Conservation (phyloP, 176 grass and related monocot genomes). For the Cymbopogon citratus region DNA sequence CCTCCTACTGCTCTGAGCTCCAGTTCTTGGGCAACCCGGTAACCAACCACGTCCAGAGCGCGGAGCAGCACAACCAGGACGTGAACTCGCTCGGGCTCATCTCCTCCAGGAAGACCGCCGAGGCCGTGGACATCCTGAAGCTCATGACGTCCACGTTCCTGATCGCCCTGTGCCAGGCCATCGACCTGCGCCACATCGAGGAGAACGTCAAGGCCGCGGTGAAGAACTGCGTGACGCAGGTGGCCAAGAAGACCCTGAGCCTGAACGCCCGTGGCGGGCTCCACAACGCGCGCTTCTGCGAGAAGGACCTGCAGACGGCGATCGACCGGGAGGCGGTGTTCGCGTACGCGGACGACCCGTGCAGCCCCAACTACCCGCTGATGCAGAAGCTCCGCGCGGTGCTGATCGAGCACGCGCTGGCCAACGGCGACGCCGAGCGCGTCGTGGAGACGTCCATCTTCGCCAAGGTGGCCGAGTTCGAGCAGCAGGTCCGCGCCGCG, state of each 20-base stretch:
- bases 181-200: constrained; percentile 80
- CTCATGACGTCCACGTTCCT: constrained; percentile 84
- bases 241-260: constrained; percentile 65
- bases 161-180: constrained; percentile 72
- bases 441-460: constrained; percentile 63
- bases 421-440: constrained; percentile 60
- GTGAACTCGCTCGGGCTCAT: constrained; percentile 89
- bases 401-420: constrained; percentile 70
- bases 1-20: constrained; percentile 90
- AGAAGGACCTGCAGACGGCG: constrained; percentile 67
- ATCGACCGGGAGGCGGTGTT: constrained; percentile 80
- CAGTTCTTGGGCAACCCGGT: constrained; percentile 91
- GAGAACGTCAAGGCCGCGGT: constrained; percentile 75
- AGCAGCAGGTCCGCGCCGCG: constrained; percentile 44
- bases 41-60: constrained; percentile 96
- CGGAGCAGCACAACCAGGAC: constrained; percentile 98
- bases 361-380: constrained; percentile 71
- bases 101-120: constrained; percentile 86
- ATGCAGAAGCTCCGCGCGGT: constrained; percentile 82
- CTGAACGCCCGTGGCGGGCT: constrained; percentile 55
- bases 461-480: constrained; percentile 68
- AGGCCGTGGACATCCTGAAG: constrained; percentile 84
- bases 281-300: constrained; percentile 67
- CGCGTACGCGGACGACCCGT: constrained; percentile 87
- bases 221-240: constrained; percentile 64